Conservation (phyloP, 345 rosid species). For the Acer negundo region DNA sequence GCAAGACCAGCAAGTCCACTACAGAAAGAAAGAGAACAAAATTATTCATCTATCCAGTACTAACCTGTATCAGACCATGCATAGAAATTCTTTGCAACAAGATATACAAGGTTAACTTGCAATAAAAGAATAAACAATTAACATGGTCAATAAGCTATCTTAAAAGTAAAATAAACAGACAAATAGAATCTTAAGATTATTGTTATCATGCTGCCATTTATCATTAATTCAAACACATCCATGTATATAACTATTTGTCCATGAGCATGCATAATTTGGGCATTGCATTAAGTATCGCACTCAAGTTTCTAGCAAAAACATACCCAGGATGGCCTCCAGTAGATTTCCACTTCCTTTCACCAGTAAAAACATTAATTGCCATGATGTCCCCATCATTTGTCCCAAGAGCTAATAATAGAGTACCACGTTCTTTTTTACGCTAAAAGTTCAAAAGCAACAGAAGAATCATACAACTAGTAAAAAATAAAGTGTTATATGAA, state of each 20-base stretch:
- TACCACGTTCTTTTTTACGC: constrained; percentile 27
- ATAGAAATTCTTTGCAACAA: not conserved
- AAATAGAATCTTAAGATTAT: not conserved
- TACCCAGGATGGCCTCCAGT: constrained; percentile 36
- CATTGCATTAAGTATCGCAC: not conserved
- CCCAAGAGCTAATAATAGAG: constrained; percentile 45
- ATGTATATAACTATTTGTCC: not conserved
- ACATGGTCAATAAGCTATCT: not conserved
- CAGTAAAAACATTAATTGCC: constrained; percentile 37
- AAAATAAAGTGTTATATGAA: not conserved
- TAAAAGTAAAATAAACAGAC: not conserved
- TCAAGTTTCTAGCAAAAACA: constrained; percentile 17
- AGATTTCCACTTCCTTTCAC: constrained; percentile 44
- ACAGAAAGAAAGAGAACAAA: constrained; percentile 16
- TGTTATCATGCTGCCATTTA: not conserved
- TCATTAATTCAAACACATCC: not conserved
- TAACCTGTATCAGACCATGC: not conserved
- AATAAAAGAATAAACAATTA: not conserved
- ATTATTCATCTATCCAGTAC: not conserved
- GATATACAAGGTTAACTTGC: constrained; percentile 1
- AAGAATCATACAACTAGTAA: constrained; percentile 6
- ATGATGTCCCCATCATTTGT: constrained; percentile 41
- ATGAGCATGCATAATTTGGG: not conserved
- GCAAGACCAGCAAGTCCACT: constrained; percentile 45
- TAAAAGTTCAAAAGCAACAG: constrained; percentile 16